Conservation (phyloP, 345 rosid genomes). For the Aethionema arabicum region DNA sequence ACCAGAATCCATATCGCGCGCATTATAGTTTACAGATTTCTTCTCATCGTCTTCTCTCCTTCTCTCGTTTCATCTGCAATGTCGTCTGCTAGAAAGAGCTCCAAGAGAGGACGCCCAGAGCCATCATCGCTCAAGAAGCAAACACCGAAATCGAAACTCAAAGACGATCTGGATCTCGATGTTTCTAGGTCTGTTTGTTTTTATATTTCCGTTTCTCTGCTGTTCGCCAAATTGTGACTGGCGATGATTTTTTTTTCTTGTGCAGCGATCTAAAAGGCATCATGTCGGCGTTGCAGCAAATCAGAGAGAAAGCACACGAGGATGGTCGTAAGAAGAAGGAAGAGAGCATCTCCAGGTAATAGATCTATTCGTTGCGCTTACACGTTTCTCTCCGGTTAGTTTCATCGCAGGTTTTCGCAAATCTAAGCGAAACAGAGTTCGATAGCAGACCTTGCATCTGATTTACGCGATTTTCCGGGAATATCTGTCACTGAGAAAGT, state of each 20-base stretch:
- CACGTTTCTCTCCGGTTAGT: conserved; percentile 9
- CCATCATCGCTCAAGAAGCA: conserved; percentile 42
- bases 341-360: conserved; percentile 78
- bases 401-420: background rate
- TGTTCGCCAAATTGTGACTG: background rate
- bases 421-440: conserved; percentile 11
- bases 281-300: conserved; percentile 77
- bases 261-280: conserved; percentile 79
- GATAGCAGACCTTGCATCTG: conserved; percentile 5
- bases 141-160: conserved; percentile 40
- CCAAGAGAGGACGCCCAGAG: conserved; percentile 35
- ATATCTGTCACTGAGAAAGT: conserved; percentile 4
- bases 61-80: conserved; percentile 22
- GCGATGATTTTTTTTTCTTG: conserved; percentile 12
- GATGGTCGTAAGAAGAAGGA: conserved; percentile 85
- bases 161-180: conserved; percentile 44
- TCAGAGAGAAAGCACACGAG: conserved; percentile 70
- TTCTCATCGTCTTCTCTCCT: conserved; percentile 15
- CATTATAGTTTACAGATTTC: conserved; percentile 2
- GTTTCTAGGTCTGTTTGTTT: conserved; percentile 43
- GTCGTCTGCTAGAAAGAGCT: conserved; percentile 33
- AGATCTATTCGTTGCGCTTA: conserved; percentile 2
- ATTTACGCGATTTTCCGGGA: background rate
- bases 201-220: conserved; percentile 1
- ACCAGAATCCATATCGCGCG: conserved; percentile 4